phyloP scores from a whole-genome alignment of 2,329 filamentous ascomycete genomes.

The Talaromyces sp. region DNA sequence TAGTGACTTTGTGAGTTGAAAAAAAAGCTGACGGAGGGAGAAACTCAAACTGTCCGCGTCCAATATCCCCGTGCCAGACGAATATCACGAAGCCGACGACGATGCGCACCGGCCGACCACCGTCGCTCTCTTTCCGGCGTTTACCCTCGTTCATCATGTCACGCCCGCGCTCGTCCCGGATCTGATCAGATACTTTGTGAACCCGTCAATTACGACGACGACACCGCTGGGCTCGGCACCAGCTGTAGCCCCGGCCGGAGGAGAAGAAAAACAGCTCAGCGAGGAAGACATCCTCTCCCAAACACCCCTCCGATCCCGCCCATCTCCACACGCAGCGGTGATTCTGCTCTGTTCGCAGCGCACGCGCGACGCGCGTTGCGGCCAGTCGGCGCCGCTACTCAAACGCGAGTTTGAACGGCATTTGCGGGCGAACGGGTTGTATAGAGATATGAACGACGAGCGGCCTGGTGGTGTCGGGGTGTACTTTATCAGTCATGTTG shows the following conservation, averaged over 20 bases:
- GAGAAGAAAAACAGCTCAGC: conserved; percentile 8
- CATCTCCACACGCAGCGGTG: conserved; percentile 76
- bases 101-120: conserved; percentile 62
- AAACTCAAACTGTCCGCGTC: conserved; percentile 86
- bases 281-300: conserved; percentile 20
- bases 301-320: conserved; percentile 50
- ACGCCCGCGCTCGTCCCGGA: conserved; percentile 67
- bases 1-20: no score
- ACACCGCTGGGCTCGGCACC: conserved; percentile 51
- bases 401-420: conserved; percentile 84
- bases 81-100: conserved; percentile 54
- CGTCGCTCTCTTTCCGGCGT: conserved; percentile 77
- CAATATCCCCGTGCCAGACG: conserved; percentile 74
- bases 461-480: conserved; percentile 88
- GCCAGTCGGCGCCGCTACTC: conserved; percentile 87
- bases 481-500: conserved; percentile 94
- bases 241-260: not conserved
- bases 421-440: conserved; percentile 75
- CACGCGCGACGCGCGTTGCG: conserved; percentile 91
- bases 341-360: conserved; percentile 91
- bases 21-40: conserved; percentile 37
- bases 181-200: conserved; percentile 66
- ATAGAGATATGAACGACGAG: conserved; percentile 81
- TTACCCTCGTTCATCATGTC: conserved; percentile 77
- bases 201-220: conserved; percentile 67